Base-by-base conservation (phyloP, 208 protist species). In the Novymonas esmeraldas region DNA sequence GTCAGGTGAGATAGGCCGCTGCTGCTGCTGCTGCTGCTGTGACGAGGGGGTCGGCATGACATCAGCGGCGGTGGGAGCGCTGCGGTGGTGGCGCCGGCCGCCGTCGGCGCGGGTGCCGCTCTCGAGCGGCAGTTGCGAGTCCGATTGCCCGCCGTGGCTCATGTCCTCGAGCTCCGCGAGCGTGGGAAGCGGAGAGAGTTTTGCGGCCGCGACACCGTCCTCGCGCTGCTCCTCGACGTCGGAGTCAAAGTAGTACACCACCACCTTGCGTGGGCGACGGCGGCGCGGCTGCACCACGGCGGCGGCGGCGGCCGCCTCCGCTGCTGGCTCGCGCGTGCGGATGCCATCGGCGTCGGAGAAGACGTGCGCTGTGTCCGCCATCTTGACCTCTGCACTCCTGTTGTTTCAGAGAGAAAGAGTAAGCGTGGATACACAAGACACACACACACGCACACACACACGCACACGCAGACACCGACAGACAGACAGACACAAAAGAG, bases 191-290 rank as follows among this genome's bases (percentile, higher is more conserved):
- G 33, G 44, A 16, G 41, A 14, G 1, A 29, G 9, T 28, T 64
- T 65, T 0, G 41, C 58, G 24, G 24, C 36, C 20, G 48, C 52
- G 1, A 29, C 44, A 2, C 31, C 39, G 20, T 1, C 56, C 42
- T 14, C 22, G 11, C 58, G 28, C 20, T 48, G 39, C 0, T 52
- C 41, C 46, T 75, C 69, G 1, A 42, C 22, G 31, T 69, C 69
- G 1, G 52, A 57, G 45, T 75, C 61, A 45, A 75, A 68, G 38
- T 75, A 75, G 54, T 75, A 75, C 6, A 75, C 62, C n/a, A 75
- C 55, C 5, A 75, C 69, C 45, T 68, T 75, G 36, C 69, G 55
- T n/a, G 69, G 69, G 20, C 55, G 52, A 54, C 69, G 61, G 36
- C 61, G 52, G 44, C 34, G 69, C 3, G 13, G 50, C 34, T 49